Percentiles rank a stretch among this genome's conserved stretches.
Evolutionary conservation across 805 yeast genomes (phyloP).

Genomic region (Scheffersomyces coipomensis): DNA sequence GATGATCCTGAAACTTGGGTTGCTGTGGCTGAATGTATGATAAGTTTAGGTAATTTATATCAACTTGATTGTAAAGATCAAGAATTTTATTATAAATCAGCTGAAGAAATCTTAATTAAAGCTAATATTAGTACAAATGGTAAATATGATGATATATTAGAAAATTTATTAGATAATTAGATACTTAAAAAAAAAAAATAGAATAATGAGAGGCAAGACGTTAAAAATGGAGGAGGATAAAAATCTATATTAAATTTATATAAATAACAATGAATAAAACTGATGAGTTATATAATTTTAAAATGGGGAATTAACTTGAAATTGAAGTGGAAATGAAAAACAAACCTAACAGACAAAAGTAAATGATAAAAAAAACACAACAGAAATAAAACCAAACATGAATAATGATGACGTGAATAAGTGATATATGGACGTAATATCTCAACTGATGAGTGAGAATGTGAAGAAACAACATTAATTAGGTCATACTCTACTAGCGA

Average conservation of each 20-base stretch:
- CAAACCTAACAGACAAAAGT: too few species aligned
- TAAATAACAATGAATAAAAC: too few species aligned
- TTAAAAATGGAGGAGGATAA: background rate
- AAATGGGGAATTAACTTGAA: too few species aligned
- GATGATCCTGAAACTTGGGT: conserved; percentile 83
- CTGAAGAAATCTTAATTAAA: conserved; percentile 62
- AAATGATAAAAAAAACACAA: background rate
- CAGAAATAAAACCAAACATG: too few species aligned
- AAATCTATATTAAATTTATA: background rate
- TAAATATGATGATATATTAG: conserved; percentile 62
- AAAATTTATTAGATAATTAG: conserved; percentile 35
- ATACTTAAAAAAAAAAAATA: background rate
- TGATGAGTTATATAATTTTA: too few species aligned
- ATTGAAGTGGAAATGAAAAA: too few species aligned
- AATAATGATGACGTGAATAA: too few species aligned
- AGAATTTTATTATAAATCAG: conserved; percentile 61
- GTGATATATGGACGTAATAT: too few species aligned
- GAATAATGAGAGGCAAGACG: background rate
- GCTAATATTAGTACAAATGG: conserved; percentile 85
- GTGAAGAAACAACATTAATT: too few species aligned
- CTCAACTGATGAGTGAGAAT: too few species aligned
- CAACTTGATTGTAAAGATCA: conserved; percentile 68
- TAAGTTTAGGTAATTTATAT: conserved; percentile 72
- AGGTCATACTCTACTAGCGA: conserved; percentile 65
- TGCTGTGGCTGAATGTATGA: conserved; percentile 80